Percentiles rank a stretch among this genome's conserved stretches.
phyloP scores from a whole-genome alignment of 139 green algal species.

The Closterium sp. region DNA sequence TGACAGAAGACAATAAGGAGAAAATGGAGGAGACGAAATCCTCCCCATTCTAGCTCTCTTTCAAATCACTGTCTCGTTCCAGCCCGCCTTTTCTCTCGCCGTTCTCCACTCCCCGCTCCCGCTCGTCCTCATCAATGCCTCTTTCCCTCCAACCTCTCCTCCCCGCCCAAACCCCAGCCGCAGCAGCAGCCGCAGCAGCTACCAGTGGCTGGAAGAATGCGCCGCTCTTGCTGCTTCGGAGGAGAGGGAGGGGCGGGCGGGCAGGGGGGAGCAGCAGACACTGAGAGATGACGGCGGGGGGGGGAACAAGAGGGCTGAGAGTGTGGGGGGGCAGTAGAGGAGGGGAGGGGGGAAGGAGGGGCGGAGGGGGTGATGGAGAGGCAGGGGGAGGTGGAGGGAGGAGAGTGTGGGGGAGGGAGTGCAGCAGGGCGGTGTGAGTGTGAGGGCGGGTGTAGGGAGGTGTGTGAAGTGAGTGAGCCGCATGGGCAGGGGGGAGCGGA shows the following conservation, averaged over 20 bases:
- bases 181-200: no score
- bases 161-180: no score
- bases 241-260: neutral
- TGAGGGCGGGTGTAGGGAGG: neutral
- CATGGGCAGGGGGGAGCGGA: neutral
- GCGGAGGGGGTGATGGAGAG: neutral
- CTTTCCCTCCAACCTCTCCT: no score
- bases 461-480: neutral
- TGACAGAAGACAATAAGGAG: no score
- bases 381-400: neutral
- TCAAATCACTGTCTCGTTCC: no score
- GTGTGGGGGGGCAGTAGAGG: neutral
- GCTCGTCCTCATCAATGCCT: no score
- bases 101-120: no score
- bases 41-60: no score
- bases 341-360: neutral
- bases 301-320: neutral
- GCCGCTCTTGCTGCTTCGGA: no score
- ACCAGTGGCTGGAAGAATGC: no score
- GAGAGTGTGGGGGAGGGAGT: neutral
- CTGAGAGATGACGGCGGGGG: neutral
- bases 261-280: neutral
- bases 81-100: no score
- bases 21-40: no score
- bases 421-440: neutral